Evolutionary conservation across 768 basidiomycete genomes (phyloP).

Genomic region (Brasilioporus rufonigricans): DNA sequence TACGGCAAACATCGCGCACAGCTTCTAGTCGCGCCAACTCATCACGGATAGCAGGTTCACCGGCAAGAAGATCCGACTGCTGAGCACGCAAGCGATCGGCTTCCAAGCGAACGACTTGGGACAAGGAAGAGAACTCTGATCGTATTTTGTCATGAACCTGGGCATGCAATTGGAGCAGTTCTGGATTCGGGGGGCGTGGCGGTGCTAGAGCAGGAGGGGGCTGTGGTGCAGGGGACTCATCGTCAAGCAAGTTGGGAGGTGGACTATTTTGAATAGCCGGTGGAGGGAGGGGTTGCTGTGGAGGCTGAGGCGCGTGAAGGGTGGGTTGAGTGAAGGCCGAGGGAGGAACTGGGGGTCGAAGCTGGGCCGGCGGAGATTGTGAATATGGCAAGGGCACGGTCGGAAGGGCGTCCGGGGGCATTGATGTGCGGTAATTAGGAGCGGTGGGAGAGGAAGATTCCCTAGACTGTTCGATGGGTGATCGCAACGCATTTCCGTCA

Average conservation of each 20-base stretch:
- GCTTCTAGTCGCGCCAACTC: slow-evolving; percentile 95
- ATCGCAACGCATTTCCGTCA: slow-evolving; percentile 20
- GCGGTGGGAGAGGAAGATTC: slow-evolving; percentile 19
- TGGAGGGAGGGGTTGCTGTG: slow-evolving; percentile 14
- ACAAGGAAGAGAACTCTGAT: slow-evolving; percentile 68
- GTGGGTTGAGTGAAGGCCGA: slow-evolving; percentile 26
- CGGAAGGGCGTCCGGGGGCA: slow-evolving; percentile 29
- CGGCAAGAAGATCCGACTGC: slow-evolving; percentile 80
- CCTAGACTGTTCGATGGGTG: slow-evolving; percentile 19
- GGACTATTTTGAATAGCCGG: slow-evolving; percentile 13
- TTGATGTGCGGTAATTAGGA: slow-evolving; percentile 29
- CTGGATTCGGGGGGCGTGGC: slow-evolving; percentile 86
- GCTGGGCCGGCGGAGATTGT: slow-evolving; percentile 28
- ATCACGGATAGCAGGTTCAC: slow-evolving; percentile 92
- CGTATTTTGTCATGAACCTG: slow-evolving; percentile 74
- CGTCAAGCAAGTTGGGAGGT: slow-evolving; percentile 63
- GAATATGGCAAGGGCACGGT: slow-evolving; percentile 25
- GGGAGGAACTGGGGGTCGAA: slow-evolving; percentile 15
- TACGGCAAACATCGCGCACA: slow-evolving; percentile 85
- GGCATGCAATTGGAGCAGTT: slow-evolving; percentile 76
- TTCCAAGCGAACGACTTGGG: slow-evolving; percentile 61
- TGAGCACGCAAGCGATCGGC: slow-evolving; percentile 76
- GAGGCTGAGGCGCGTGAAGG: slow-evolving; percentile 15
- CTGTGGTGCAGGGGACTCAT: slow-evolving; percentile 41
- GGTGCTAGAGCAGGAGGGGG: slow-evolving; percentile 45